Conservation (phyloP, 164 flowering plant species). For the Cinnamomum micranthum region DNA sequence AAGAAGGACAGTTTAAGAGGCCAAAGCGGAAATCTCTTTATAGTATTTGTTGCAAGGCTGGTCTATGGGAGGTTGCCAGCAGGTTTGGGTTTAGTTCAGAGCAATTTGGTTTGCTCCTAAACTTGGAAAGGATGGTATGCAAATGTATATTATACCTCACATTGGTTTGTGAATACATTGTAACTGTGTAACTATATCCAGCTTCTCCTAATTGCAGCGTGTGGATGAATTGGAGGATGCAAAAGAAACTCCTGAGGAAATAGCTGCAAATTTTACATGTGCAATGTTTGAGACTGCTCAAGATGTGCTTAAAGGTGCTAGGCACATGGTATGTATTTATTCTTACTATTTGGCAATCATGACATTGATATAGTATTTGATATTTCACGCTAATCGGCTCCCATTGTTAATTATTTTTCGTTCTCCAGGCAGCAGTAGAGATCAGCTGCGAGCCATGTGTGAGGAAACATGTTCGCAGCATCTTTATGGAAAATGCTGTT, state of each 20-base stretch:
- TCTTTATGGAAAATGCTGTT: conserved; percentile 65
- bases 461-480: conserved; percentile 70
- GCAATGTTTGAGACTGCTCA: conserved; percentile 77
- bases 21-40: conserved; percentile 76
- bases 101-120: conserved; percentile 66
- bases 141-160: conserved; percentile 4
- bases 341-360: not conserved
- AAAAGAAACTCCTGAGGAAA: conserved; percentile 85
- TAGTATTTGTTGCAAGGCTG: conserved; percentile 71
- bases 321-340: conserved; percentile 76
- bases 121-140: conserved; percentile 57
- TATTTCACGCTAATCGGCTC: not conserved
- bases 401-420: not conserved
- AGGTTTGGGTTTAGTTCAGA: conserved; percentile 92
- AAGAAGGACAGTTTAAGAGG: conserved; percentile 88
- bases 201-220: conserved; percentile 12
- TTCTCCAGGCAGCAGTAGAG: conserved; percentile 49
- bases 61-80: conserved; percentile 88
- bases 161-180: not conserved
- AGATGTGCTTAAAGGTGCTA: conserved; percentile 83
- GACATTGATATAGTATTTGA: not conserved
- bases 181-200: conserved; percentile 1
- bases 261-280: conserved; percentile 76
- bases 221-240: conserved; percentile 76
- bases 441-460: conserved; percentile 91